These are phyloP conservation scores for Rutstroemia sp. DNA, from an alignment of 2,329 filamentous ascomycete species.

Conservation along the genomic window DNA sequence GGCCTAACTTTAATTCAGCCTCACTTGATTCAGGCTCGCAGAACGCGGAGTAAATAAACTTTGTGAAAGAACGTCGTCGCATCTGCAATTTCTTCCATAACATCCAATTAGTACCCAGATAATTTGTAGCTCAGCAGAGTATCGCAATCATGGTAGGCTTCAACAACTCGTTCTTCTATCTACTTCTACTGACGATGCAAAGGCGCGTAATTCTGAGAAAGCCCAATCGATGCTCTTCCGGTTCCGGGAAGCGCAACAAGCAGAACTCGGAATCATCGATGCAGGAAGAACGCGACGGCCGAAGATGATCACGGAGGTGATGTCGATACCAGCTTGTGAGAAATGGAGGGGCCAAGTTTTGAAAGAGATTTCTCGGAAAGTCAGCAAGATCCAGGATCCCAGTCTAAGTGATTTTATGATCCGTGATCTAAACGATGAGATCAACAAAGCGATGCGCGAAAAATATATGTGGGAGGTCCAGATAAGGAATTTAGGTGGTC, in stretches of 20 bases:
- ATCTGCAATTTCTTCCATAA: constrained; percentile 2
- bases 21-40: constrained; percentile 4
- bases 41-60: neutral
- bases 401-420: constrained; percentile 95
- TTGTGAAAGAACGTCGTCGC: neutral
- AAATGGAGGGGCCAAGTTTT: constrained; percentile 98
- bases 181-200: constrained; percentile 10
- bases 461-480: constrained; percentile 99
- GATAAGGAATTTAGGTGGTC: constrained; percentile 90
- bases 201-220: constrained; percentile 97
- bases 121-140: neutral
- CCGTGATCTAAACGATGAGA: constrained; percentile 96
- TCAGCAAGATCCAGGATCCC: constrained; percentile 88
- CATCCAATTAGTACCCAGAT: neutral
- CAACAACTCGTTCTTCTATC: neutral
- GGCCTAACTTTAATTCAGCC: constrained; percentile 9
- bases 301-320: constrained; percentile 81
- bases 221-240: constrained; percentile 99
- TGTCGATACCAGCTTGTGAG: constrained; percentile 79
- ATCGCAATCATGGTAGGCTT: constrained; percentile 26
- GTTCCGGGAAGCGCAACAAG: constrained; percentile 95
- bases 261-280: constrained; percentile 93
- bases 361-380: constrained; percentile 94
- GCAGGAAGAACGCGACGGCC: constrained; percentile 82
- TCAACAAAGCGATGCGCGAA: constrained; percentile 98